These are phyloP conservation scores for Microdochium nivale DNA, from an alignment of 2,329 filamentous ascomycete species.

Conservation along the genomic window DNA sequence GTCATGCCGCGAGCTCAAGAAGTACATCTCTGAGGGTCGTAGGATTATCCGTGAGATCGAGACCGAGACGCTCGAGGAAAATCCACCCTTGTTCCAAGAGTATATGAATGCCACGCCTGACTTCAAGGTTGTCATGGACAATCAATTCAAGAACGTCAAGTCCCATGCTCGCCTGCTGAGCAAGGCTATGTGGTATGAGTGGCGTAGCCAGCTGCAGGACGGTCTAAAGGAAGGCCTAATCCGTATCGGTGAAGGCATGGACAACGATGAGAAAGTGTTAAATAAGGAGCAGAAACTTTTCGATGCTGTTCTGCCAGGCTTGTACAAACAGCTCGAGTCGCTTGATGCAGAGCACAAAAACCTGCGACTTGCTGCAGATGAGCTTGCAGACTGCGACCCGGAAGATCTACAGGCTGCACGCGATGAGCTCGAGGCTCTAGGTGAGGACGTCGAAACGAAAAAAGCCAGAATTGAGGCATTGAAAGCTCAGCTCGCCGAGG, in stretches of 20 bases:
- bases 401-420: conserved; percentile 68
- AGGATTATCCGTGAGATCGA: conserved; percentile 88
- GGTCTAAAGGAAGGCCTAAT: conserved; percentile 75
- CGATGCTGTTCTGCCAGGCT: conserved; percentile 54
- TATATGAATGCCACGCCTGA: conserved; percentile 81
- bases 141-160: conserved; percentile 96
- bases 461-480: conserved; percentile 58
- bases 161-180: conserved; percentile 82
- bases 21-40: conserved; percentile 89
- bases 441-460: conserved; percentile 63
- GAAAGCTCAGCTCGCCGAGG: conserved; percentile 56
- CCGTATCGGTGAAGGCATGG: conserved; percentile 69
- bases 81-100: conserved; percentile 83
- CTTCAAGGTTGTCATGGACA: conserved; percentile 82
- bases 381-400: conserved; percentile 72
- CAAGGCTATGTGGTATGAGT: conserved; percentile 97
- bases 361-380: conserved; percentile 63
- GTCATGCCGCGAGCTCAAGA: conserved; percentile 90
- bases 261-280: conserved; percentile 60
- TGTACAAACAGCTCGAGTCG: conserved; percentile 51
- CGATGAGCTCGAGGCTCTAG: conserved; percentile 54
- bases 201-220: conserved; percentile 80
- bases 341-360: conserved; percentile 57
- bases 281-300: conserved; percentile 61
- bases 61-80: conserved; percentile 78